phyloP scores from a whole-genome alignment of 2,329 filamentous ascomycete species.

The Botrytis hyacinthi region DNA sequence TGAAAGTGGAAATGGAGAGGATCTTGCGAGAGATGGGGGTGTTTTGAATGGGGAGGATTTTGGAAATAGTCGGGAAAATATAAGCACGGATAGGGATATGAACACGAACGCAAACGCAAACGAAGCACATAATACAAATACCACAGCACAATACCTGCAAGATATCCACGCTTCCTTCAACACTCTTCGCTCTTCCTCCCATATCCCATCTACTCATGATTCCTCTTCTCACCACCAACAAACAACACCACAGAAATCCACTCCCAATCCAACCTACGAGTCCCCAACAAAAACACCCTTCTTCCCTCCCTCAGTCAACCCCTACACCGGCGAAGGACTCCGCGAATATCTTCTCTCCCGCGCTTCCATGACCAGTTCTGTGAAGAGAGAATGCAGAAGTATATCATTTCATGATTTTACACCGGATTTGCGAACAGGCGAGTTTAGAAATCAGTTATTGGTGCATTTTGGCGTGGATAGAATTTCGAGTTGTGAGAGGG shows the following conservation, averaged over 20 bases:
- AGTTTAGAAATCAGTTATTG: slow-evolving; percentile 27
- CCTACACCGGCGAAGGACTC: slow-evolving; percentile 32
- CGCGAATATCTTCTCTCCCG: slow-evolving; percentile 31
- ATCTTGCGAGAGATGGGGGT: background rate
- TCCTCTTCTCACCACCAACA: background rate
- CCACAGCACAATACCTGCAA: background rate
- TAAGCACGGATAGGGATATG: background rate
- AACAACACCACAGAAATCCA: background rate
- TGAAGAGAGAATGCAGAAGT: slow-evolving; percentile 28
- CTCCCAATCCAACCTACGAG: background rate
- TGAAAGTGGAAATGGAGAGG: background rate
- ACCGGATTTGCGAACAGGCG: slow-evolving; percentile 26
- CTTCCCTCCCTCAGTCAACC: slow-evolving; percentile 24
- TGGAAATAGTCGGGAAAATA: background rate
- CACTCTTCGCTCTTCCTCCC: background rate
- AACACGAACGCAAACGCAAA: background rate
- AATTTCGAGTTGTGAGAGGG: slow-evolving; percentile 15
- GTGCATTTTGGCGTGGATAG: slow-evolving; percentile 25
- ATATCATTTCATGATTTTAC: slow-evolving; percentile 36
- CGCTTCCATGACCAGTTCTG: slow-evolving; percentile 25
- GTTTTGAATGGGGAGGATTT: background rate
- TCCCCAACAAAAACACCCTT: too few relatives aligned
- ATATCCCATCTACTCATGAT: background rate
- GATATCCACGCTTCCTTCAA: background rate
- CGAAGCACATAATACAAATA: background rate